Evolutionary conservation across 176 grass and related monocot genomes (phyloP).

Genomic region (sorghum (Sorghum bicolor)): DNA sequence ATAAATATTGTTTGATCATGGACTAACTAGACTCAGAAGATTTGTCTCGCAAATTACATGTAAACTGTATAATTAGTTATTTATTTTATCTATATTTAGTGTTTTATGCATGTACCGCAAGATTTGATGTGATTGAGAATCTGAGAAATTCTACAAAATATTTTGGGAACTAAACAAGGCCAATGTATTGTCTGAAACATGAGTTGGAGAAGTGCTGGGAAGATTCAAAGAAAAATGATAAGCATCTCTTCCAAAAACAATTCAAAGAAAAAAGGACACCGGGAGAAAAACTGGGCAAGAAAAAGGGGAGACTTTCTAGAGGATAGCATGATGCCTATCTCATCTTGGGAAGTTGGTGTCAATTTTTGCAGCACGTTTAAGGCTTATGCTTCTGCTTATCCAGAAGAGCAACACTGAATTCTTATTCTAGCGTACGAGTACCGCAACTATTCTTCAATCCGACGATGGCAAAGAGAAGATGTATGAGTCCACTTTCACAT

Average conservation of each 20-base stretch:
- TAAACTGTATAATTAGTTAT: too few species aligned
- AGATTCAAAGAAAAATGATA: not conserved
- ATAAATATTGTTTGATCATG: too few species aligned
- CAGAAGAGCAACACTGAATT: not conserved
- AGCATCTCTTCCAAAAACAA: not conserved
- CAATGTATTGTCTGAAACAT: constrained; percentile 9
- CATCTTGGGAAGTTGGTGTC: not conserved
- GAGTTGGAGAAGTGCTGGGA: not conserved
- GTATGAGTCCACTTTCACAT: not conserved
- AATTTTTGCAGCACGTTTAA: constrained; percentile 13
- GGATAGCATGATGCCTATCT: not conserved
- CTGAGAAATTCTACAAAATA: too few species aligned
- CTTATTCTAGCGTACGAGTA: not conserved
- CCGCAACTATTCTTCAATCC: not conserved
- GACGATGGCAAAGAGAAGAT: not conserved
- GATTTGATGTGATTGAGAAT: too few species aligned
- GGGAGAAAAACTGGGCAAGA: not conserved
- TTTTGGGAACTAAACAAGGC: too few species aligned
- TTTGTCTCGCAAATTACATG: too few species aligned
- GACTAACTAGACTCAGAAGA: too few species aligned
- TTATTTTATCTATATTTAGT: too few species aligned
- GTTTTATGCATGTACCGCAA: too few species aligned
- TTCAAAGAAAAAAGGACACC: not conserved
- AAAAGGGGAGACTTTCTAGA: not conserved
- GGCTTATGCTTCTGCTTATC: not conserved